phyloP scores from a whole-genome alignment of 306 rosid species.

The Pyrus betulifolia region DNA sequence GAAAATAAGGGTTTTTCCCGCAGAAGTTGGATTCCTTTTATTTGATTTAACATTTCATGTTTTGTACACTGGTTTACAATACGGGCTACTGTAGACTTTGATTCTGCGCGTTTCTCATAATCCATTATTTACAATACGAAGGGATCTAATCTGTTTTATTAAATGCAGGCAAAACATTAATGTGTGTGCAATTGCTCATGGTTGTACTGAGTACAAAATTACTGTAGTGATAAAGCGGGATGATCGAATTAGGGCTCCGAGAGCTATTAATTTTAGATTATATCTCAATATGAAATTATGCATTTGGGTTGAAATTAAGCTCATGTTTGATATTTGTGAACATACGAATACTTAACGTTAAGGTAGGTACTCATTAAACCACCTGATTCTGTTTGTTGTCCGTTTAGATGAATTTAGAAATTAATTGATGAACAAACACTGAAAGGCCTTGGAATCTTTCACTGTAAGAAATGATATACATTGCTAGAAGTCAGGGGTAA shows the following conservation, averaged over 20 bases:
- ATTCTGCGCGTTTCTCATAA: conserved; percentile 2
- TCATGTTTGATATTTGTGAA: no score
- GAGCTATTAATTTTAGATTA: no score
- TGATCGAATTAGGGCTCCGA: no score
- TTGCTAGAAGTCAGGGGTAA: neutral
- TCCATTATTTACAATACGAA: neutral
- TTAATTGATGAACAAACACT: neutral
- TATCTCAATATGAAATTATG: no score
- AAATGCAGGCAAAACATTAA: conserved; percentile 45
- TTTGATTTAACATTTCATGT: neutral
- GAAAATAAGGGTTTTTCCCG: no score
- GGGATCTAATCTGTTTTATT: conserved; percentile 4
- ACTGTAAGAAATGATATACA: neutral
- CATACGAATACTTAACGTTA: no score
- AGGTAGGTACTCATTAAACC: no score
- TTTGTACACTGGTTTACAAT: neutral
- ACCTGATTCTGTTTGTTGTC: neutral
- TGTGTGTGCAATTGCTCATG: no score
- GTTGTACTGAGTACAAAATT: no score
- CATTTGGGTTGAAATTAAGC: no score
- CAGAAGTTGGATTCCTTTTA: neutral
- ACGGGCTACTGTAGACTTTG: neutral
- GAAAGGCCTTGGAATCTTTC: neutral
- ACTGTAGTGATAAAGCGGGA: no score
- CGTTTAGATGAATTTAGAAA: neutral